These are phyloP conservation scores for Pyrenula massariospora DNA, from an alignment of 495 filamentous ascomycete species.

Conservation along the genomic window DNA sequence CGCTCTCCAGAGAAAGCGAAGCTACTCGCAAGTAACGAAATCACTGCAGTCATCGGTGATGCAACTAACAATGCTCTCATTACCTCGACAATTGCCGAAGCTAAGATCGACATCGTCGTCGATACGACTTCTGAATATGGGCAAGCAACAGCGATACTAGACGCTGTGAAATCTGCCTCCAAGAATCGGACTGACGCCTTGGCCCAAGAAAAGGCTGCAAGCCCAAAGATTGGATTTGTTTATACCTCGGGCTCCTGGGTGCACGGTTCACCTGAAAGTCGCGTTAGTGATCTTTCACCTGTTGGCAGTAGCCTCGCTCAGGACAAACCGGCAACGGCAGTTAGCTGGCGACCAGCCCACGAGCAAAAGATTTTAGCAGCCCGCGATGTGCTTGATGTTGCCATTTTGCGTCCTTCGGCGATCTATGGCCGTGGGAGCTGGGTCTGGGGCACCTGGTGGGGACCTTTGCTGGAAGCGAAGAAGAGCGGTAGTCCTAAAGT, in stretches of 20 bases:
- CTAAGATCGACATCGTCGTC: slow-evolving; percentile 25
- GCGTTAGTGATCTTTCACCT: no score
- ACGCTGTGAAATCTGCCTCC: slow-evolving; percentile 11
- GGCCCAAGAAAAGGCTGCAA: slow-evolving; percentile 4
- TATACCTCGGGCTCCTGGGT: no score
- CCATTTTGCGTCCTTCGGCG: no score
- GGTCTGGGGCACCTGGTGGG: slow-evolving; percentile 14
- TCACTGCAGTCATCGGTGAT: slow-evolving; percentile 15
- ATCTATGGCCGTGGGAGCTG: no score
- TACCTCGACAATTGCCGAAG: slow-evolving; percentile 7
- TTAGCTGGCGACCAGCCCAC: no score
- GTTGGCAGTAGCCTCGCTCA: no score
- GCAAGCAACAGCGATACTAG: slow-evolving; percentile 9
- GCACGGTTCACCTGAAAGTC: no score
- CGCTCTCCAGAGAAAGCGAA: slow-evolving; percentile 20
- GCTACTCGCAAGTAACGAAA: slow-evolving; percentile 15
- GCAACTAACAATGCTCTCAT: slow-evolving; percentile 7
- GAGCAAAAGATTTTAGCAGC: no score
- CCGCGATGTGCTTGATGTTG: no score
- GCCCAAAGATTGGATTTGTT: slow-evolving; percentile 28
- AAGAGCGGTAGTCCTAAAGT: slow-evolving; percentile 1
- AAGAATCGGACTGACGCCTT: slow-evolving; percentile 7
- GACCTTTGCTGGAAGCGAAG: slow-evolving; percentile 12
- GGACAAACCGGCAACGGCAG: no score
- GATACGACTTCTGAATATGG: slow-evolving; percentile 15